Evolutionary conservation across 495 filamentous ascomycete species (phyloP).

Genomic region (Evernia prunastri): DNA sequence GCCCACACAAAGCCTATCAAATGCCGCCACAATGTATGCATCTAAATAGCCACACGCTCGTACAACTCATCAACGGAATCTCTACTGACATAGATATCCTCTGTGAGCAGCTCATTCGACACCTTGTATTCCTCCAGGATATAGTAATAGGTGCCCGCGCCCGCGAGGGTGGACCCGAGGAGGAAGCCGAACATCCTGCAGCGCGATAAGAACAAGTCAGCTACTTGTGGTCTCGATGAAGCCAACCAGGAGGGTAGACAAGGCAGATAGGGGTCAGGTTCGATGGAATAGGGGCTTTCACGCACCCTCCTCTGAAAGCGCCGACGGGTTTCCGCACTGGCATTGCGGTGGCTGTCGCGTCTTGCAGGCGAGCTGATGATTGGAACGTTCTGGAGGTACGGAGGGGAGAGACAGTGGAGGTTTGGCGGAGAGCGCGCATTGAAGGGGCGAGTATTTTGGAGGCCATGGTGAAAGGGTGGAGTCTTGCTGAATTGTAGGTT

Average conservation of each 20-base stretch:
- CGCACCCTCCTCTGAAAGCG: conserved; percentile 88
- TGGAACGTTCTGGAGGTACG: conserved; percentile 11
- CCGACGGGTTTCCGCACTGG: conserved; percentile 77
- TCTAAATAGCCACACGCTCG: conserved; percentile 23
- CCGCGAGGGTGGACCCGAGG: conserved; percentile 71
- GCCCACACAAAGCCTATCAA: conserved; percentile 7
- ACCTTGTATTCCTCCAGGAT: conserved; percentile 86
- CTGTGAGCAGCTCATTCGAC: conserved; percentile 86
- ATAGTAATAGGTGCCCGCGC: conserved; percentile 81
- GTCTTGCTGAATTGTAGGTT: not conserved
- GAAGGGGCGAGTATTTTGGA: conserved; percentile 10
- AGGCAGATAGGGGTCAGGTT: not conserved
- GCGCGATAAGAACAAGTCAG: not conserved
- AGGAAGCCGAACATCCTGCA: conserved; percentile 87
- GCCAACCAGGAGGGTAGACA: not conserved
- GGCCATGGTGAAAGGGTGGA: not conserved
- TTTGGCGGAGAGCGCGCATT: conserved; percentile 16
- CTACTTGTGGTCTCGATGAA: not conserved
- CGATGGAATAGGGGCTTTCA: conserved; percentile 22
- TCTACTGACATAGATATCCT: conserved; percentile 86
- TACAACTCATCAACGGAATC: conserved; percentile 21
- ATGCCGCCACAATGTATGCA: not conserved
- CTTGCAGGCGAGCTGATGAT: conserved; percentile 17
- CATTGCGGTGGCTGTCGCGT: conserved; percentile 37
- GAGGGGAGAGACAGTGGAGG: not conserved